A percentile compares a stretch with the other conserved stretches of the same genome.
These are phyloP conservation scores for Trametes meyenii DNA, from an alignment of 768 basidiomycete genomes.

Conservation along the genomic window DNA sequence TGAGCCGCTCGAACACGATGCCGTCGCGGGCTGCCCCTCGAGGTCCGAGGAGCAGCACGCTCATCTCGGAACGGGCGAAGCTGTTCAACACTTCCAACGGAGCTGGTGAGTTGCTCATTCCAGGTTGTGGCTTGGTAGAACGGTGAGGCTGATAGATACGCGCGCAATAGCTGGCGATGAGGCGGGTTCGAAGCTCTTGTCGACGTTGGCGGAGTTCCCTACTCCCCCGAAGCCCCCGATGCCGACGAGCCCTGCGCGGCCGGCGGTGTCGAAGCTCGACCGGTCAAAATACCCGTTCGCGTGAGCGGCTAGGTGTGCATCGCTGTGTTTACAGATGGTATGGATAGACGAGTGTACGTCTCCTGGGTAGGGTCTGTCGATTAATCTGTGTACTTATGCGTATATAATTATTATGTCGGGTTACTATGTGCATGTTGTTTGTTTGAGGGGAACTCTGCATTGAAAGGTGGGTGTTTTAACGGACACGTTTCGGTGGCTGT, in stretches of 20 bases:
- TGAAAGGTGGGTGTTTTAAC: too few relatives aligned
- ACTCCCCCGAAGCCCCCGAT: constrained; percentile 26
- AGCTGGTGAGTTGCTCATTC: constrained; percentile 15
- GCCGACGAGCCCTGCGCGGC: constrained; percentile 22
- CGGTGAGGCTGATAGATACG: not conserved
- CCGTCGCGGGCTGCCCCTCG: constrained; percentile 26
- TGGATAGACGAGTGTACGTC: not conserved
- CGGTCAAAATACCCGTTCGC: constrained; percentile 36
- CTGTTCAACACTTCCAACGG: constrained; percentile 33
- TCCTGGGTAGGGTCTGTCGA: not conserved
- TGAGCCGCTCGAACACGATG: constrained; percentile 33
- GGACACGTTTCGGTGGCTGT: too few relatives aligned
- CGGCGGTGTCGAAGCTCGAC: constrained; percentile 32
- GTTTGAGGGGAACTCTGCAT: too few relatives aligned
- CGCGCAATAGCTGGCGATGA: constrained; percentile 10
- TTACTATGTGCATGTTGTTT: not conserved
- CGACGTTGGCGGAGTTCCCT: constrained; percentile 42
- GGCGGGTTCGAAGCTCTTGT: constrained; percentile 24
- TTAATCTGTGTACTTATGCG: not conserved
- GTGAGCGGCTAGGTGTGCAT: constrained; percentile 14
- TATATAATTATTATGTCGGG: not conserved
- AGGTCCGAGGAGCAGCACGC: constrained; percentile 28
- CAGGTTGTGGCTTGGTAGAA: not conserved
- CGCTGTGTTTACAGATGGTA: not conserved
- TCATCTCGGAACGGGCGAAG: constrained; percentile 35